Evolutionary conservation across 1,284 basidiomycete genomes (phyloP), one percentile per base, ranked within the genome.

Genomic region (Boletellus sp.): DNA sequence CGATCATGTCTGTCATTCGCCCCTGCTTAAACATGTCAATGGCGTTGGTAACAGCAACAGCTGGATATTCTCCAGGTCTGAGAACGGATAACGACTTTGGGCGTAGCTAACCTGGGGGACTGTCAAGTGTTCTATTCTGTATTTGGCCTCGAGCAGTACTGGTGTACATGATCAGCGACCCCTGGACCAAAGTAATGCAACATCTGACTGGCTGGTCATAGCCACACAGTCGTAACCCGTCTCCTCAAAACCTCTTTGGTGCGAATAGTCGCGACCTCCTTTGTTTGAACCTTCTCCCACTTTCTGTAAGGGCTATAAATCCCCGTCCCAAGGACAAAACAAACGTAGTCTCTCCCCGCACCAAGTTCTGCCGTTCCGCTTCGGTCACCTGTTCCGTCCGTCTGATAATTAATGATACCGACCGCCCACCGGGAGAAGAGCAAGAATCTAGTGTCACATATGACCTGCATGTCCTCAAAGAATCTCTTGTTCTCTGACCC

Each of bases 351-450:
- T 19, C 8, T 52, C n/a, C 44, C 37, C 21, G 43, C 46, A 8
- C 57, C 53, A 6, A 64, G 51, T 50, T 60, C 53, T 2, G 42
- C 57, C 13, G 39, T 32, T 1, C 58, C 55, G 16, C 42, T 55
- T 6, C 44, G 52, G 16, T 61, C 47, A 4, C 42, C 61, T 4
- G 46, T 50, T 2, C 57, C 59, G 33, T 60, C 59, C 1, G 61
- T 59, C 42, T 50, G 53, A 38, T 64, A 62, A 32, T 63, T 64
- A 26, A 64, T 59, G 42, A 60, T 51, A 2, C 61, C 59, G 10
- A 64, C 51, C 11, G 61, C 61, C 59, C 61, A 64, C 15, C 28
- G 61, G 4, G 61, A 64, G 39, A 57, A 60, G 30, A 47, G 59
- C 8, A 62, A 32, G 26, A 54, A 64, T 37, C 49, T 43, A 2